Percentiles rank a stretch among this genome's conserved stretches.
phyloP scores from a whole-genome alignment of 2,329 filamentous ascomycete genomes.

The Alternaria hordeiaustralica region DNA sequence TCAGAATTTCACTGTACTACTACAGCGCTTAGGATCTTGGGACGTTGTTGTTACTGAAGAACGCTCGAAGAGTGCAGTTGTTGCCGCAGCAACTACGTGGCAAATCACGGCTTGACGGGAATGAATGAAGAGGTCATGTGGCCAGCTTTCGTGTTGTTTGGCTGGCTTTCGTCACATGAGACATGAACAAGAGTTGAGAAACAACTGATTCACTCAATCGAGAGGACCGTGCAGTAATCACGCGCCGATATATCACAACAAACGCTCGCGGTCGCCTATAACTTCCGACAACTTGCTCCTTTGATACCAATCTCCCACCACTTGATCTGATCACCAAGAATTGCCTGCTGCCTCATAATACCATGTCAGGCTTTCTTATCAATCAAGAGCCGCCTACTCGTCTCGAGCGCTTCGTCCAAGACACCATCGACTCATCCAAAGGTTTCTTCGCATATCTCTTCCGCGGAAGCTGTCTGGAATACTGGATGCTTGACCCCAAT shows the following conservation, averaged over 20 bases:
- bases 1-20: neutral
- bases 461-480: neutral
- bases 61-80: neutral
- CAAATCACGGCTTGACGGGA: neutral
- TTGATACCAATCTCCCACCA: neutral
- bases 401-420: neutral
- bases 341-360: neutral
- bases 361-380: neutral
- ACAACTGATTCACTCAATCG: neutral
- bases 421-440: neutral
- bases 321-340: neutral
- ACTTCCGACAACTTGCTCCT: neutral
- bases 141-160: neutral
- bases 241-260: neutral
- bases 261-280: neutral
- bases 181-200: neutral
- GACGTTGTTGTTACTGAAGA: neutral
- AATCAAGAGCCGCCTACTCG: neutral
- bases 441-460: neutral
- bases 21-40: neutral
- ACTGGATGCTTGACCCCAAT: neutral
- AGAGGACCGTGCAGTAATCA: neutral
- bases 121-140: neutral
- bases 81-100: neutral
- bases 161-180: neutral